These are phyloP conservation scores for Amanita rubescens DNA, from an alignment of 768 basidiomycete genomes.

Conservation along the genomic window DNA sequence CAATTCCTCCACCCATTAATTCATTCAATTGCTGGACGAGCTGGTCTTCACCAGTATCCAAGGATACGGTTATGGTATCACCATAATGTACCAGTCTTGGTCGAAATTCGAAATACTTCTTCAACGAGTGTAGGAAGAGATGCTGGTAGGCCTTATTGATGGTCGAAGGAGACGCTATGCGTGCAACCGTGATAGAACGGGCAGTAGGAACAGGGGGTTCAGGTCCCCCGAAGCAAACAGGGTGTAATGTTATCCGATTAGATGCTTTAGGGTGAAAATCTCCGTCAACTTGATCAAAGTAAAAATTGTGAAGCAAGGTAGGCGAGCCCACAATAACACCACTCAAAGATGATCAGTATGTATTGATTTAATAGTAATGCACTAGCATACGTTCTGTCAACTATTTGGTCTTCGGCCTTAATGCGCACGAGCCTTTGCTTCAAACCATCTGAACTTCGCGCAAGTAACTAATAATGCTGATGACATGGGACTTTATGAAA, in stretches of 20 bases:
- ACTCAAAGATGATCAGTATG: slow-evolving; percentile 5
- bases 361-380: neutral
- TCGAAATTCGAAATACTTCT: slow-evolving; percentile 47
- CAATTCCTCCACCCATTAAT: slow-evolving; percentile 18
- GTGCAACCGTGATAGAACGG: slow-evolving; percentile 61
- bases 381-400: slow-evolving; percentile 26
- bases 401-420: slow-evolving; percentile 40
- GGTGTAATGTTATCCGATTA: slow-evolving; percentile 29
- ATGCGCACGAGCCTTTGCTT: slow-evolving; percentile 50
- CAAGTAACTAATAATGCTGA: slow-evolving; percentile 9
- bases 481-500: neutral
- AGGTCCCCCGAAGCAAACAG: slow-evolving; percentile 55
- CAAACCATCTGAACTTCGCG: slow-evolving; percentile 3
- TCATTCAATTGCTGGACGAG: slow-evolving; percentile 14
- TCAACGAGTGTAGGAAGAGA: slow-evolving; percentile 54
- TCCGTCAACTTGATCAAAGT: slow-evolving; percentile 13
- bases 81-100: slow-evolving; percentile 61
- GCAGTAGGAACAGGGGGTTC: slow-evolving; percentile 63
- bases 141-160: slow-evolving; percentile 57
- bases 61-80: slow-evolving; percentile 60
- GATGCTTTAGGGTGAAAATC: slow-evolving; percentile 14
- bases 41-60: slow-evolving; percentile 44
- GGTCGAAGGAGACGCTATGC: slow-evolving; percentile 72
- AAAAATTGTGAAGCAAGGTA: slow-evolving; percentile 47
- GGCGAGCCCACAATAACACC: slow-evolving; percentile 42